Percentiles rank a stretch among this genome's conserved stretches.
Evolutionary conservation across 257 asterid species (phyloP).

Genomic region (Solanum stenotomum): DNA sequence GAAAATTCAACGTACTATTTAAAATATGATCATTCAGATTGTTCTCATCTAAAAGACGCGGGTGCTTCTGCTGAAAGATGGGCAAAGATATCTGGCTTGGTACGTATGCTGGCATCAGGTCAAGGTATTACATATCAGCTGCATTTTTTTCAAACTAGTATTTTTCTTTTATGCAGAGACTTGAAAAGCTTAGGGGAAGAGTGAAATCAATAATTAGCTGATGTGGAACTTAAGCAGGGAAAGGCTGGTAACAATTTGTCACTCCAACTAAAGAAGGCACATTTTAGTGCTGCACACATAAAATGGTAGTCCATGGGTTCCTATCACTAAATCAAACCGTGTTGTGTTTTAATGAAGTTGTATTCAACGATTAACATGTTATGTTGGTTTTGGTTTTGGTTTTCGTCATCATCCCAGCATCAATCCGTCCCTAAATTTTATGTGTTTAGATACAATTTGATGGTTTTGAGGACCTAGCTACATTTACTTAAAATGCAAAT

Average conservation of each 20-base stretch:
- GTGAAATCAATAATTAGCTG: constrained; percentile 44
- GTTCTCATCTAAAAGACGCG: constrained; percentile 49
- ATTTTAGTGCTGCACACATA: not conserved
- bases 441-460: not conserved
- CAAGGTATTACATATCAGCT: not conserved
- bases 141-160: not conserved
- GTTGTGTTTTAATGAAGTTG: not conserved
- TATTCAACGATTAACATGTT: not conserved
- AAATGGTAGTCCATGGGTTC: not conserved
- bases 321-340: not conserved
- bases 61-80: constrained; percentile 58
- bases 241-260: not conserved
- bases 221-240: not conserved
- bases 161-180: constrained; percentile 5
- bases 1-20: constrained; percentile 68
- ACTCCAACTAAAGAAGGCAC: not conserved
- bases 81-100: constrained; percentile 55
- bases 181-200: constrained; percentile 30
- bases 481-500: not conserved
- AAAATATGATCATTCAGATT: constrained; percentile 37
- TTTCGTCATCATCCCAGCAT: not conserved
- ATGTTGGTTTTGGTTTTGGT: not conserved
- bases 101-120: constrained; percentile 16
- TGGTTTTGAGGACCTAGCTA: not conserved
- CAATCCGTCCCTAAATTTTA: not conserved